Conservation (phyloP, 495 filamentous ascomycete genomes). For the Jackrogersella minutella region DNA sequence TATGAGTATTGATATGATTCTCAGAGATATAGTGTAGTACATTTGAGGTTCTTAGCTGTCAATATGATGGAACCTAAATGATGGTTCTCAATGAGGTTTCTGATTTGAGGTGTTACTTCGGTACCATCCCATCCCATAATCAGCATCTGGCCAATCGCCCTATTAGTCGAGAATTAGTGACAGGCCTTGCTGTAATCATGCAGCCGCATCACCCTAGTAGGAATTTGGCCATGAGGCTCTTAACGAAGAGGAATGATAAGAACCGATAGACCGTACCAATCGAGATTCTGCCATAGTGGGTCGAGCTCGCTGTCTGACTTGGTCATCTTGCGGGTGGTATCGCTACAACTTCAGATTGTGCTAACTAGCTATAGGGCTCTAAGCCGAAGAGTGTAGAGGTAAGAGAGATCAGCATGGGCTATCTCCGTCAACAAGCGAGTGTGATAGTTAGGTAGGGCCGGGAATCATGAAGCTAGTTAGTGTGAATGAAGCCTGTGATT, state of each 20-base stretch:
- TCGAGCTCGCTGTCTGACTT: slow-evolving; percentile 63
- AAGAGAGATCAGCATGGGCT: slow-evolving; percentile 13
- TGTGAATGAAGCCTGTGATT: slow-evolving; percentile 6
- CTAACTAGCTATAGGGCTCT: slow-evolving; percentile 16
- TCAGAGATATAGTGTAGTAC: slow-evolving; percentile 53
- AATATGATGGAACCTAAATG: slow-evolving; percentile 84
- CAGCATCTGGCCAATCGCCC: slow-evolving; percentile 85
- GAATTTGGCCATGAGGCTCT: slow-evolving; percentile 24
- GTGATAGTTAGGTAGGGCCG: slow-evolving; percentile 4
- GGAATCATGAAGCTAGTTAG: slow-evolving; percentile 6
- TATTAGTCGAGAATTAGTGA: slow-evolving; percentile 48
- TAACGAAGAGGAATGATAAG: not conserved
- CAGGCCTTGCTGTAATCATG: slow-evolving; percentile 22
- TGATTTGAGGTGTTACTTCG: slow-evolving; percentile 83
- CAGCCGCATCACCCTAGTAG: slow-evolving; percentile 6
- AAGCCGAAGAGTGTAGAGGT: slow-evolving; percentile 8
- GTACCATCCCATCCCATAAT: slow-evolving; percentile 97
- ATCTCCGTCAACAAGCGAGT: slow-evolving; percentile 23
- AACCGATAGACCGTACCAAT: slow-evolving; percentile 56
- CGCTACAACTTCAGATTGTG: slow-evolving; percentile 35
- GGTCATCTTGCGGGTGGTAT: slow-evolving; percentile 47
- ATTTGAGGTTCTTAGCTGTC: slow-evolving; percentile 91
- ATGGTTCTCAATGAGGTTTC: slow-evolving; percentile 82
- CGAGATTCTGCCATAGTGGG: slow-evolving; percentile 75
- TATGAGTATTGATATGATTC: not conserved